Percentiles rank a stretch among this genome's conserved stretches.
These are phyloP conservation scores for Podosphaera xanthii DNA, from an alignment of 2,329 filamentous ascomycete genomes.

Conservation along the genomic window DNA sequence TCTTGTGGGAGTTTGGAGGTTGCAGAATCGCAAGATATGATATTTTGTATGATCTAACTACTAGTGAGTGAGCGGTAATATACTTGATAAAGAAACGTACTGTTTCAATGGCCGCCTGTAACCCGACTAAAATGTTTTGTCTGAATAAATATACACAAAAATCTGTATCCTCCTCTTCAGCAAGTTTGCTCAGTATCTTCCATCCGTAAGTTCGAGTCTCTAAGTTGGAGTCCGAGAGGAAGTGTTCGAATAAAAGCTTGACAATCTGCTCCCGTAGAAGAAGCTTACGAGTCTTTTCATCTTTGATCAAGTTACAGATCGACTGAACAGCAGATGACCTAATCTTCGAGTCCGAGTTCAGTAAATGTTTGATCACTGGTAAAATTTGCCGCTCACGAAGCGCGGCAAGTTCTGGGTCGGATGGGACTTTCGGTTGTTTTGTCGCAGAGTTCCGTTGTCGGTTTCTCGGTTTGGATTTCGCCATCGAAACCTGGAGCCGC, in stretches of 20 bases:
- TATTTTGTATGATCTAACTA: slow-evolving; percentile 13
- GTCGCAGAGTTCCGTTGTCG: too few species aligned
- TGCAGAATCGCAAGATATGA: slow-evolving; percentile 17
- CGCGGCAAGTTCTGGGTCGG: slow-evolving; percentile 39
- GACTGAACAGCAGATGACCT: slow-evolving; percentile 34
- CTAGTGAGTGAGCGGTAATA: slow-evolving; percentile 1
- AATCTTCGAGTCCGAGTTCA: slow-evolving; percentile 34
- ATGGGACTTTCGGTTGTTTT: slow-evolving; percentile 17
- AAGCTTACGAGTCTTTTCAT: slow-evolving; percentile 37
- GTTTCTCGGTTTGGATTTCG: background rate
- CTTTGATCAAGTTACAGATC: slow-evolving; percentile 37
- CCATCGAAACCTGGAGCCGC: background rate
- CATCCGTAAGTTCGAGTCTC: slow-evolving; percentile 45
- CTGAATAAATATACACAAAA: slow-evolving; percentile 44
- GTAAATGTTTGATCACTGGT: slow-evolving; percentile 36
- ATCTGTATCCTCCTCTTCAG: slow-evolving; percentile 39
- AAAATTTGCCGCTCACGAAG: slow-evolving; percentile 40
- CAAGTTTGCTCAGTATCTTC: slow-evolving; percentile 38
- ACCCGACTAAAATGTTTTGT: slow-evolving; percentile 35
- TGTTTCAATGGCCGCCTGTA: slow-evolving; percentile 30
- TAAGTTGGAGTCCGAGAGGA: slow-evolving; percentile 36
- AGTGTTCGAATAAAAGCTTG: slow-evolving; percentile 37
- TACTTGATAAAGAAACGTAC: slow-evolving; percentile 18
- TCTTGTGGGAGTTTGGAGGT: slow-evolving; percentile 27
- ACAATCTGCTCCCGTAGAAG: slow-evolving; percentile 44